Base-by-base conservation (phyloP, 139 green algal species). In the Micromonas pusilla region DNA sequence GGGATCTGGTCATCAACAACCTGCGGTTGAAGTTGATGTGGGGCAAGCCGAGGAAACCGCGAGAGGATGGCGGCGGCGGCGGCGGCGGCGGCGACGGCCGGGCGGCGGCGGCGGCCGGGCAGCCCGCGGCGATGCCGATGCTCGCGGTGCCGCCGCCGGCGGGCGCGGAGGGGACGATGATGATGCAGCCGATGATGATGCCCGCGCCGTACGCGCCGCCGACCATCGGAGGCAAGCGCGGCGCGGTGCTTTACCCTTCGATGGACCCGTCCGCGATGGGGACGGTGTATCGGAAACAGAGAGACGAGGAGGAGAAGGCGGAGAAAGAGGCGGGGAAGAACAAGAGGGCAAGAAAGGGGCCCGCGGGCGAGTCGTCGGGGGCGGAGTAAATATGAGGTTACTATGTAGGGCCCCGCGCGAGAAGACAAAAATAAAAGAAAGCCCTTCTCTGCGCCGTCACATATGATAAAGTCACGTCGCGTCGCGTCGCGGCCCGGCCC, bases 1-100 rank as follows among this genome's bases (percentile, higher is more conserved):
- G 85, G 77, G 86, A 84, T 77, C 87, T 97, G 31, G 83, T 91
- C 19, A 81, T 99, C 66, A 96, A 96, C 72, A 94, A 93, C 1
- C 31, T 87, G 25, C 80, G 87, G 2, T 80, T 89, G 52, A 92
- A 89, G 70, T 82, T 99, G 45, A 90, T 96, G 84, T 99, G 95
- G 95, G 94, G 94, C 52, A 87, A 88, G 63, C 89, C 89, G 9
- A 88, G 92, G 78, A 66, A 81, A 70, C 30, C 81, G 63, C 45
- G 32, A 68, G 32, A 57, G 45, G 45, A 16, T 57, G 9, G 9
- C 45, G 45, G 45, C 45, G 45, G 45, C 71, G 39, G 32, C 70
- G 0, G 38, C 57, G 68, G 6, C 80, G 66, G 34, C 57, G 30
- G 72, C 9, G 72, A 31, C 75, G 26, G 23, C 53, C 5, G 72